Evolutionary conservation across 768 basidiomycete genomes (phyloP).

Genomic region (Mycena haematopus): DNA sequence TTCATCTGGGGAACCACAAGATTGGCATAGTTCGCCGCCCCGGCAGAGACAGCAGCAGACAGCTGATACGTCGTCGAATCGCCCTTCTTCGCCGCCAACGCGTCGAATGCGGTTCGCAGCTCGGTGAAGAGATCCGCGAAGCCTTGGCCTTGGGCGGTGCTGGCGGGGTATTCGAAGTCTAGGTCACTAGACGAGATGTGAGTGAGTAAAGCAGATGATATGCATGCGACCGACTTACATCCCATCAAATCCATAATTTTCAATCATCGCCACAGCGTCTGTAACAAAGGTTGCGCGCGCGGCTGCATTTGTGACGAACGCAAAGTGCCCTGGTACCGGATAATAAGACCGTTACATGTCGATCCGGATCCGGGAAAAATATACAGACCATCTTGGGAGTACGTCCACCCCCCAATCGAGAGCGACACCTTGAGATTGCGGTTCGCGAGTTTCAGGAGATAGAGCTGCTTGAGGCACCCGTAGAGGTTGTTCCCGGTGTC

Average conservation of each 20-base stretch:
- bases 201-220: constrained; percentile 5
- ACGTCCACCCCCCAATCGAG: constrained; percentile 70
- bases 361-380: not conserved
- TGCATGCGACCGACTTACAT: constrained; percentile 50
- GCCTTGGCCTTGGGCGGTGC: constrained; percentile 63
- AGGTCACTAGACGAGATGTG: constrained; percentile 54
- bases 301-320: constrained; percentile 59
- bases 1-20: constrained; percentile 71
- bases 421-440: constrained; percentile 60
- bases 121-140: constrained; percentile 70
- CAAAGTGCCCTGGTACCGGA: constrained; percentile 58
- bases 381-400: constrained; percentile 59
- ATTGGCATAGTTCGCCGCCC: constrained; percentile 61
- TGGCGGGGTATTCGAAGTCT: constrained; percentile 81
- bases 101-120: constrained; percentile 67
- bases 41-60: constrained; percentile 70
- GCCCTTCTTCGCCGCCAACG: constrained; percentile 63
- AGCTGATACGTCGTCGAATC: constrained; percentile 66
- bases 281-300: constrained; percentile 63
- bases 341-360: not conserved
- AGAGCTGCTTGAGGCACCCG: constrained; percentile 80
- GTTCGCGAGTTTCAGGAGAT: constrained; percentile 64
- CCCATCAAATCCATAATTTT: constrained; percentile 85
- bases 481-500: constrained; percentile 82
- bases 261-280: constrained; percentile 65